Percentiles rank a stretch among this genome's conserved stretches.
Evolutionary conservation across 2,329 filamentous ascomycete species (phyloP).

Genomic region (Verticillium dahliae): DNA sequence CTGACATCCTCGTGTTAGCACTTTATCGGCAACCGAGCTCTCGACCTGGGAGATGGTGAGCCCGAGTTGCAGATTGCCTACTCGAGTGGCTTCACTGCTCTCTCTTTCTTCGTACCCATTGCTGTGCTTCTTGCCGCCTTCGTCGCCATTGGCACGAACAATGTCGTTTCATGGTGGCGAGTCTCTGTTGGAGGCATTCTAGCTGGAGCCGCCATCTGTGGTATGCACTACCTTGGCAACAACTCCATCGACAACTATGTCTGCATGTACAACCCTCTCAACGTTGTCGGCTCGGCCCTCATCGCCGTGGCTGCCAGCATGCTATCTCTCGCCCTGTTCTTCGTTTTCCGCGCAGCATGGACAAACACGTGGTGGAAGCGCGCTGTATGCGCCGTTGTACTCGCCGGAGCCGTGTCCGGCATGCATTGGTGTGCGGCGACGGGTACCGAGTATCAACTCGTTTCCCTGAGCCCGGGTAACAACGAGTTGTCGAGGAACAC

Average conservation of each 20-base stretch:
- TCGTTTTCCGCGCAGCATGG: constrained; percentile 70
- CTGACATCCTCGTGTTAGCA: constrained; percentile 45
- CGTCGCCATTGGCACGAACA: constrained; percentile 56
- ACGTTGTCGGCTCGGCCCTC: constrained; percentile 61
- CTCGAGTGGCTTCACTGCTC: constrained; percentile 61
- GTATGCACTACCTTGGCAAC: constrained; percentile 88
- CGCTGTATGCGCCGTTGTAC: constrained; percentile 55
- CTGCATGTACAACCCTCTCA: constrained; percentile 51
- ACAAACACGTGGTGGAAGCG: constrained; percentile 74
- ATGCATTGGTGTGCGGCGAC: constrained; percentile 82
- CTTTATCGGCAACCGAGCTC: constrained; percentile 76
- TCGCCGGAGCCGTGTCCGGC: constrained; percentile 70
- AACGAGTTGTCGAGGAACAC: constrained; percentile 49
- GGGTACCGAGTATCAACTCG: constrained; percentile 61
- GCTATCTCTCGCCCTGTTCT: constrained; percentile 67
- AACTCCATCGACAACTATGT: constrained; percentile 72
- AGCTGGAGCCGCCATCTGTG: constrained; percentile 69
- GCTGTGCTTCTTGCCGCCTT: constrained; percentile 69
- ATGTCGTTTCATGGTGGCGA: constrained; percentile 50
- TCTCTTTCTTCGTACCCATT: constrained; percentile 77
- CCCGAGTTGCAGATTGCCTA: constrained; percentile 65
- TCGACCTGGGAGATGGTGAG: constrained; percentile 60
- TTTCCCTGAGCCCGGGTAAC: constrained; percentile 32
- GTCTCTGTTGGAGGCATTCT: constrained; percentile 59
- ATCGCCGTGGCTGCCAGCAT: constrained; percentile 70